Evolutionary conservation across 2,329 filamentous ascomycete species (phyloP), one percentile per base, ranked within the genome.

Genomic region (Talaromyces atroroseus): DNA sequence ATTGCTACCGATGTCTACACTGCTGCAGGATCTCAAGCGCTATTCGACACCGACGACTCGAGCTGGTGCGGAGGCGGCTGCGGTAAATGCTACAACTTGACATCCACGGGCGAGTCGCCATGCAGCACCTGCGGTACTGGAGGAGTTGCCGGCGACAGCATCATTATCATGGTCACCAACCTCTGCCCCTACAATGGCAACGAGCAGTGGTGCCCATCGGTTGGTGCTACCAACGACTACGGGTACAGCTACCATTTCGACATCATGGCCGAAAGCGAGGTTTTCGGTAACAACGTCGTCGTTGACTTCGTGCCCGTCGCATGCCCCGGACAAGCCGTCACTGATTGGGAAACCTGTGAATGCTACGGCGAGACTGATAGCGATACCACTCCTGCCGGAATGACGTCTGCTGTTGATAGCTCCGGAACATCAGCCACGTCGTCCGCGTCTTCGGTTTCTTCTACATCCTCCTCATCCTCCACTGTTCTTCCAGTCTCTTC

Each of bases 201-300:
- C 47, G 62, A 64, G 48, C 58, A 65, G 58, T 73, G 71, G 71
- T 73, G 71, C 57, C 66, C 70, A 2, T 50, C 53, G n/a, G 59
- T 63, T 7, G 67, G 64, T n/a, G 62, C 54, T 18, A 65, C 58
- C 3, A 73, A 72, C 51, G 29, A 66, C 2, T 72, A 71, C 56
- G 69, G 70, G 2, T 73, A 66, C 59, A 60, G 59, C 47, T 71
- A 71, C 53, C 69, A 71, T 59, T 73, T 72, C 53, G 70, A 72
- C 60, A 71, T 73, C 54, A 70, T 67, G 64, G 65, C 69, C 18
- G 32, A 65, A 58, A 66, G 58, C 29, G 60, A 65, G 52, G 58
- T 72, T 7, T 65, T 72, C 47, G 69, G 68, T 8, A 66, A 71
- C 48, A 72, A 72, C 52, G 58, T 62, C 1, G 63, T 72, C 2